Evolutionary conservation across 108 stramenopile species (phyloP), one percentile per base, ranked within the genome.

Genomic region (Skeletonema marinoi): DNA sequence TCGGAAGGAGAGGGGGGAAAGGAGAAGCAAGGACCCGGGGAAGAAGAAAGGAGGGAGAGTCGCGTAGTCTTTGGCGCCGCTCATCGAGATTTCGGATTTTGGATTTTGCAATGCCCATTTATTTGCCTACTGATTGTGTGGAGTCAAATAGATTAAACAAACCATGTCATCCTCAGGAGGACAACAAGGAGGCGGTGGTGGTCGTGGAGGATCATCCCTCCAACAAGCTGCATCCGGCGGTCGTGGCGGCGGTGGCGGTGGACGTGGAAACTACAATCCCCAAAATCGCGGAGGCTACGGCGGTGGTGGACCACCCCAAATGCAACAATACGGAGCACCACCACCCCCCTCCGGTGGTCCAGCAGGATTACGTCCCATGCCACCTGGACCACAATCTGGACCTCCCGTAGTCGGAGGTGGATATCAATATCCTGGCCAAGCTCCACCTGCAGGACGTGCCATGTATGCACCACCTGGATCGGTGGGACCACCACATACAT

Each of bases 161-260:
- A 56, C 25, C 19, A 56, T 56, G 54, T 56, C 54, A n/a, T 21
- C 54, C 5, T 8, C 19, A 54, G 51, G 51, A 54, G 21, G 21
- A 56, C 54, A 56, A 56, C 21, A 25, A 6, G 21, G 25, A 0
- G 21, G 9, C 2, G 54, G 54, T 2, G 54, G 54, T 25, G 66
- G 60, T 31, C 60, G 66, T 32, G 71, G 60, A 60, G 62, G 62
- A 32, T 74, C 73, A 25, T 74, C 73, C 8, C 51, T 74, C 17
- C 73, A 74, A 60, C 33, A 32, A 2, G 73, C 73, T 32, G 73
- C 73, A 21, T 38, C 54, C 51, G 73, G 59, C 21, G 19, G 51
- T 5, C 44, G 65, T 51, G 73, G 59, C 21, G 56, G 68, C 6
- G 65, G 65, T 5, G 71, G 62, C 11, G 32, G 63, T 8, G 63